Evolutionary conservation across 2,329 filamentous ascomycete species (phyloP).

Genomic region (Curvularia sp.): DNA sequence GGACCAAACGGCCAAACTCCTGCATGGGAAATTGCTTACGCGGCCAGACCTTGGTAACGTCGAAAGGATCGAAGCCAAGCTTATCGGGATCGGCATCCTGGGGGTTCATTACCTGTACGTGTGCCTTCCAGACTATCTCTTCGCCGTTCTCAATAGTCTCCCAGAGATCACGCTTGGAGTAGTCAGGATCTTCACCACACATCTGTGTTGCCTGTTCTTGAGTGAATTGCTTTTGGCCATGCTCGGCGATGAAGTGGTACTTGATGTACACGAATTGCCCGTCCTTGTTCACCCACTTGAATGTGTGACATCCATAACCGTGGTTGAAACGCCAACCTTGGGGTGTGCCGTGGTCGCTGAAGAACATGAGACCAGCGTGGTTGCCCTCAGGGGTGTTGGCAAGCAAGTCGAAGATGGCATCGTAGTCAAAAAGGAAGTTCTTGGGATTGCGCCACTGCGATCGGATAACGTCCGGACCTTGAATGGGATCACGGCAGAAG

Average conservation of each 20-base stretch:
- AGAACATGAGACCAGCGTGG: conserved; percentile 60
- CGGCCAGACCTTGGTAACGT: conserved; percentile 63
- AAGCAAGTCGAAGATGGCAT: conserved; percentile 59
- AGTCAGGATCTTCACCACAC: conserved; percentile 60
- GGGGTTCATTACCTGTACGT: conserved; percentile 57
- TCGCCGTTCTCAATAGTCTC: conserved; percentile 55
- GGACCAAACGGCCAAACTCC: conserved; percentile 58
- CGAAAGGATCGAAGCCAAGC: conserved; percentile 62
- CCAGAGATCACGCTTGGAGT: conserved; percentile 58
- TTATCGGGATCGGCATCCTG: conserved; percentile 57
- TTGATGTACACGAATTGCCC: conserved; percentile 62
- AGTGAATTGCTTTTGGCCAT: conserved; percentile 59
- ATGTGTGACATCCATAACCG: conserved; percentile 58
- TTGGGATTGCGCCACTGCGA: conserved; percentile 57
- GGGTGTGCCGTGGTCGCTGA: conserved; percentile 60
- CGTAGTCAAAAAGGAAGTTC: conserved; percentile 60
- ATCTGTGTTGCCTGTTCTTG: conserved; percentile 55
- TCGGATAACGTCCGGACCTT: conserved; percentile 58
- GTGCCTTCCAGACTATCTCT: conserved; percentile 54
- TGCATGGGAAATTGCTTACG: conserved; percentile 58
- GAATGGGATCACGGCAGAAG: conserved; percentile 59
- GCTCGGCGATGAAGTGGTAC: conserved; percentile 58
- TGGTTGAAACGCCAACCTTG: conserved; percentile 54
- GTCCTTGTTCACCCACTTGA: conserved; percentile 58
- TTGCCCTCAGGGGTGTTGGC: conserved; percentile 58